Evolutionary conservation across 225 moss, liverwort and hornwort species (phyloP), one percentile per base, ranked within the genome.

Genomic region (Sphagnum contortum): DNA sequence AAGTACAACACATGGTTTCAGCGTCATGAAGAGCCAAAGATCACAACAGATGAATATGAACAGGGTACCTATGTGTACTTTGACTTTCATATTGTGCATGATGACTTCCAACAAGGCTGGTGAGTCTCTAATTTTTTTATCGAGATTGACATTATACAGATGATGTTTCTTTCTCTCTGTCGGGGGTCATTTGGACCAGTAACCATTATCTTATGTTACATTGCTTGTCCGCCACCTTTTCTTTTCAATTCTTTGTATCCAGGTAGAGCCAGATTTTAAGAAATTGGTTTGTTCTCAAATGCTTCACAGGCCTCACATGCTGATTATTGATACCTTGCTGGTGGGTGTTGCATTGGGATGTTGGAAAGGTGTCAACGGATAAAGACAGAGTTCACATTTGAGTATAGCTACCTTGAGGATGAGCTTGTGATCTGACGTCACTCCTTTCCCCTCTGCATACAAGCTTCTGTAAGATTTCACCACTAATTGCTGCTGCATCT

Each of bases 41-140:
- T 92, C 65, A 96, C 95, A 60, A 96, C 90, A 57, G 95, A 92
- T 66, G 95, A 92, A 68, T 96, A 69, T 47, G 92, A 96, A 73
- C 93, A 92, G 63, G 95, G 95, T 69, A 96, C 95, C 52, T 96
- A 96, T 61, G 95, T 96, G 50, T 96, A 96, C 80, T 96, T 96
- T 68, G 95, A 92, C 69, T 96, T 92, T 75, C 88, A 96, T 64
- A 87, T 92, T 75, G 83, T 90, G 64, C 95, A 90, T 71, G 88
- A 92, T 73, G 90, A 96, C 74, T 90, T 82, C 74, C 90, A 92
- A 75, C 92, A 92, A 74, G 95, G 95, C 86, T 96, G 95, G 95
- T 96, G 81, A 60, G 87, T 50, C 29, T 29, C 29, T 29, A 29
- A 29, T 29, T 29, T 29, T 29, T 29, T 29, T 29, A 29, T 29